phyloP scores from a whole-genome alignment of 441 rosid genomes.

The Metrosideros polymorpha region DNA sequence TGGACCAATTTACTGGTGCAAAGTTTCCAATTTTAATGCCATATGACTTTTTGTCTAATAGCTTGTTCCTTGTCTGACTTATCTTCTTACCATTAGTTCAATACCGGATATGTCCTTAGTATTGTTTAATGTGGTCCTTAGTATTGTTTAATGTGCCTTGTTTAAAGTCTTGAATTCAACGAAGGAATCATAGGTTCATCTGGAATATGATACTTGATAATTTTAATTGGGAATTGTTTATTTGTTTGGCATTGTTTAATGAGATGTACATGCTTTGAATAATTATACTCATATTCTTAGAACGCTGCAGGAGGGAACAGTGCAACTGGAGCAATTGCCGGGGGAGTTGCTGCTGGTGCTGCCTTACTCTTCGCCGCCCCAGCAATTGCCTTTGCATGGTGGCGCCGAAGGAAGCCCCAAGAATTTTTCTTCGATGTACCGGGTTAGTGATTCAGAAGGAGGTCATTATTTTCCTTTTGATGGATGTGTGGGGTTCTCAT shows the following conservation, averaged over 20 bases:
- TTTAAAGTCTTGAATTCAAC: not conserved
- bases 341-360: slow-evolving; percentile 95
- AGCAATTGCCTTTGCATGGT: slow-evolving; percentile 84
- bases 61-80: not conserved
- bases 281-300: not conserved
- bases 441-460: slow-evolving; percentile 30
- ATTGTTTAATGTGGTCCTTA: too few species aligned
- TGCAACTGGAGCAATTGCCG: slow-evolving; percentile 81
- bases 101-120: not conserved
- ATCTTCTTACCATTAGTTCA: not conserved
- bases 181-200: not conserved
- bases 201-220: not conserved
- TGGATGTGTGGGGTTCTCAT: not conserved
- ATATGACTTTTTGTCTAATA: not conserved
- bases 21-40: not conserved
- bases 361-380: slow-evolving; percentile 85
- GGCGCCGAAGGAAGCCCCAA: slow-evolving; percentile 74
- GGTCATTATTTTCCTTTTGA: not conserved
- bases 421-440: slow-evolving; percentile 88
- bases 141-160: not conserved
- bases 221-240: not conserved
- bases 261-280: not conserved
- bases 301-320: slow-evolving; percentile 46
- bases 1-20: not conserved
- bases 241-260: not conserved